These are phyloP conservation scores for Agapanthus africanus DNA, from an alignment of 106 monocot species.

Conservation along the genomic window DNA sequence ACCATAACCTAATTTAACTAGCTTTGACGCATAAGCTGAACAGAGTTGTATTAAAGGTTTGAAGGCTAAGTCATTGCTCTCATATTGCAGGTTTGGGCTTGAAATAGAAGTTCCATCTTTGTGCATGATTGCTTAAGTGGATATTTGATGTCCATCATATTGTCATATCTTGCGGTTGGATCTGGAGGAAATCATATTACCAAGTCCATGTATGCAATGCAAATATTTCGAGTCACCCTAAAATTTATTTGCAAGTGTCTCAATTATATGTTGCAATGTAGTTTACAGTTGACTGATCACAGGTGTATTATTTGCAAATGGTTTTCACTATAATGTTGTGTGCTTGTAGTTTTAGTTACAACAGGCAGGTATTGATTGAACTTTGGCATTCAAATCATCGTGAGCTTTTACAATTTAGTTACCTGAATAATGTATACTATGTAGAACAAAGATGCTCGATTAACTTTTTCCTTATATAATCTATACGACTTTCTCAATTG, in stretches of 20 bases:
- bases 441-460: not conserved
- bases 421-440: not conserved
- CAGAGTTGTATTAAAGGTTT: not conserved
- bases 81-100: constrained; percentile 72
- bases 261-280: not conserved
- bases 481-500: not conserved
- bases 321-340: not conserved
- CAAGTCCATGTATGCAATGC: constrained; percentile 62
- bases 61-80: not conserved
- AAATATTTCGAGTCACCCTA: constrained; percentile 77
- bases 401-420: not conserved
- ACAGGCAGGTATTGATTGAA: not conserved
- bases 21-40: not conserved
- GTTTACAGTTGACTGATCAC: no score
- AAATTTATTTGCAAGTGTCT: constrained; percentile 59
- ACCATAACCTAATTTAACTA: not conserved
- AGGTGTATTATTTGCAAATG: no score
- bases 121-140: constrained; percentile 86
- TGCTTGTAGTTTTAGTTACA: not conserved
- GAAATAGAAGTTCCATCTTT: constrained; percentile 74
- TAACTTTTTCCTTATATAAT: no score
- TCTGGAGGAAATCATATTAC: constrained; percentile 55
- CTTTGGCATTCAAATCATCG: not conserved
- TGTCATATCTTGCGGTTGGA: constrained; percentile 50
- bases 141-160: constrained; percentile 61